Evolutionary conservation across 148 eudicot genomes (phyloP), one percentile per base, ranked within the genome.

Genomic region (Fagopyrum tataricum): DNA sequence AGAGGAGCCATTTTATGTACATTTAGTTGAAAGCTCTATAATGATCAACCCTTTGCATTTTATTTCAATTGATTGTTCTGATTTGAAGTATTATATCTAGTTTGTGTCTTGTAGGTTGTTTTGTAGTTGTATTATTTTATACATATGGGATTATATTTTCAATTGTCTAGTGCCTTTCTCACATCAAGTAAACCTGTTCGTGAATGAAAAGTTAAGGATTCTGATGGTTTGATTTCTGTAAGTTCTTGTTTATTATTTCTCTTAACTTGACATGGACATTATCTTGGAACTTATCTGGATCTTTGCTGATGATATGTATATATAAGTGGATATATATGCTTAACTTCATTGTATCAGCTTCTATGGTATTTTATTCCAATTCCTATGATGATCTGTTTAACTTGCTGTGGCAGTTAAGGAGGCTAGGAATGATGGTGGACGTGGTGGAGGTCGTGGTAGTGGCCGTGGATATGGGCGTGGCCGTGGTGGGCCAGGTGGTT

Each of bases 361-460:
- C 1, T 5, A 56, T 21, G 23, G 1, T 56, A 7, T 21, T 26
- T 61, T 61, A 11, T 46, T 61, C 67, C n/a, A n/a, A 2, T 31
- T 24, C 42, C 6, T 14, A 13, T 61, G 37, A 26, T 56, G 41
- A 61, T 58, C 13, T 31, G 10, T 9, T 10, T 58, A 58, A 21
- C 2, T 58, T 58, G 31, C 31, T 58, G 14, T 21, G 21, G 43
- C 76, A 92, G 97, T 86, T 71, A 86, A 85, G 77, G 95, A 88
- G 74, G 71, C 82, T 17, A 89, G 79, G 81, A 79, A 67, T 81
- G 97, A 86, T 48, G 77, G 71, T 75, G 78, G 75, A 4, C 85
- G 87, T 15, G 89, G 91, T 59, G 90, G 87, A 37, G 85, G 85
- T 20, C 85, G 88, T 76, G 78, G 83, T 53, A 84, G 86, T 53